Percentiles rank a stretch among this genome's conserved stretches.
Evolutionary conservation across 2,329 filamentous ascomycete species (phyloP).

Genomic region (Monosporascus sp.): DNA sequence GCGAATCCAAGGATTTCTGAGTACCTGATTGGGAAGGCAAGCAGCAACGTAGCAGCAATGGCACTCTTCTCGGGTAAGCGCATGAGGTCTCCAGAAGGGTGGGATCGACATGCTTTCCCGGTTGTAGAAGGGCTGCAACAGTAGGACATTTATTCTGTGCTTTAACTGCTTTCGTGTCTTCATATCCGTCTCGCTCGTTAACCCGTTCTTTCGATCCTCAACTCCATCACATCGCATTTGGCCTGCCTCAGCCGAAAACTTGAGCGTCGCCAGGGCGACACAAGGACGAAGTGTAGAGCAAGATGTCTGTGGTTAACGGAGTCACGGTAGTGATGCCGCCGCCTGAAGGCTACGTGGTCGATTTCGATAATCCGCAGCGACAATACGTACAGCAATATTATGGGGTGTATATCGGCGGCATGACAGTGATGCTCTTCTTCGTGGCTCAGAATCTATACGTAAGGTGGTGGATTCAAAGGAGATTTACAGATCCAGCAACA

Average conservation of each 20-base stretch:
- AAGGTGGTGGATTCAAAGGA: neutral
- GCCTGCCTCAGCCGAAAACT: neutral
- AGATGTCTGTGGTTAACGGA: neutral
- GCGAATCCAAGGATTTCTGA: neutral
- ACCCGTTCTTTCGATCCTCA: too few species aligned
- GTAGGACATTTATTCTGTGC: neutral
- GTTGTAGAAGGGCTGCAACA: neutral
- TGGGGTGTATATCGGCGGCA: neutral
- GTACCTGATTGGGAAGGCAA: neutral
- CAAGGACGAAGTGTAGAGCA: conserved; percentile 2
- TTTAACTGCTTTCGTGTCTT: neutral
- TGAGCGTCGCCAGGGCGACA: neutral
- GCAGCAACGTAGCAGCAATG: neutral
- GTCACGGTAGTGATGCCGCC: neutral
- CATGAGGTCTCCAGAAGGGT: neutral
- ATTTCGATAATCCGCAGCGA: conserved; percentile 1
- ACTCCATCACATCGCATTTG: too few species aligned
- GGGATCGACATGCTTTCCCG: neutral
- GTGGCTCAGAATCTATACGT: neutral
- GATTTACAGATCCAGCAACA: neutral
- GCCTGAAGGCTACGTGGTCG: neutral
- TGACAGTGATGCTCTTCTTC: neutral
- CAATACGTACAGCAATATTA: neutral
- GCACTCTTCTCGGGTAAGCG: neutral
- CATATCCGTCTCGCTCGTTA: neutral